Evolutionary conservation across 2,329 filamentous ascomycete species (phyloP).

Genomic region (Orbilia brochopaga): DNA sequence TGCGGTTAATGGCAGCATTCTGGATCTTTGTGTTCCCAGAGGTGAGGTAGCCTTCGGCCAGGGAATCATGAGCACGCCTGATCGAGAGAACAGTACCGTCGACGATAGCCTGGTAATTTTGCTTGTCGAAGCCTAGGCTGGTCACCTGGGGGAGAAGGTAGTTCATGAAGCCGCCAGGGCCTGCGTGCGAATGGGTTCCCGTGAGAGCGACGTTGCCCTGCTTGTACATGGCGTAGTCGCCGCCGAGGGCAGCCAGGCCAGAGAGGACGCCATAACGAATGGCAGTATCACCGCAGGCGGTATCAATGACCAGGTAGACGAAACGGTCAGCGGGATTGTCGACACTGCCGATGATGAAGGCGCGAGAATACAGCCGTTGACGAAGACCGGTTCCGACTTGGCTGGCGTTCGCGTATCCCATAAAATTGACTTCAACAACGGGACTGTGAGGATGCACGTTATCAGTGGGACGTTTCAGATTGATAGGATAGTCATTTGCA

Average conservation of each 20-base stretch:
- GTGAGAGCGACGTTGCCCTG: slow-evolving; percentile 85
- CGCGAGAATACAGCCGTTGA: slow-evolving; percentile 84
- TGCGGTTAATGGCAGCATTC: slow-evolving; percentile 86
- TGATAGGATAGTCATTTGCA: background rate
- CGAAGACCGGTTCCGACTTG: slow-evolving; percentile 84
- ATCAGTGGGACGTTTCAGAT: slow-evolving; percentile 6
- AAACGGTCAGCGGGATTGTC: slow-evolving; percentile 73
- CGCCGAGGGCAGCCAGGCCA: slow-evolving; percentile 73
- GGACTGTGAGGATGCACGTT: slow-evolving; percentile 59
- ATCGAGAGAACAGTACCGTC: slow-evolving; percentile 84
- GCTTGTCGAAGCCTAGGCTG: slow-evolving; percentile 80
- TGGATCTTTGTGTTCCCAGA: slow-evolving; percentile 72
- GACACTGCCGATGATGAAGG: slow-evolving; percentile 81
- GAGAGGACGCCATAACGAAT: slow-evolving; percentile 85
- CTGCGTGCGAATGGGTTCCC: slow-evolving; percentile 90
- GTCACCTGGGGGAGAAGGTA: slow-evolving; percentile 92
- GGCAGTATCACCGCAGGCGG: slow-evolving; percentile 85
- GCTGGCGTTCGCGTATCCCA: slow-evolving; percentile 85
- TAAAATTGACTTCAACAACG: slow-evolving; percentile 87
- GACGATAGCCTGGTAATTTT: slow-evolving; percentile 88
- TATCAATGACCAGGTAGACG: slow-evolving; percentile 86
- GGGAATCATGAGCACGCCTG: slow-evolving; percentile 74
- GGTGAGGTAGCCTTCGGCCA: slow-evolving; percentile 73
- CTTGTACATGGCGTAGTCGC: slow-evolving; percentile 69
- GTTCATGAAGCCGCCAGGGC: slow-evolving; percentile 91